A percentile compares a stretch with the other conserved stretches of the same genome.
These are phyloP conservation scores for Graphilbum ipis-grandicollis DNA, from an alignment of 2,329 filamentous ascomycete genomes.

Conservation along the genomic window DNA sequence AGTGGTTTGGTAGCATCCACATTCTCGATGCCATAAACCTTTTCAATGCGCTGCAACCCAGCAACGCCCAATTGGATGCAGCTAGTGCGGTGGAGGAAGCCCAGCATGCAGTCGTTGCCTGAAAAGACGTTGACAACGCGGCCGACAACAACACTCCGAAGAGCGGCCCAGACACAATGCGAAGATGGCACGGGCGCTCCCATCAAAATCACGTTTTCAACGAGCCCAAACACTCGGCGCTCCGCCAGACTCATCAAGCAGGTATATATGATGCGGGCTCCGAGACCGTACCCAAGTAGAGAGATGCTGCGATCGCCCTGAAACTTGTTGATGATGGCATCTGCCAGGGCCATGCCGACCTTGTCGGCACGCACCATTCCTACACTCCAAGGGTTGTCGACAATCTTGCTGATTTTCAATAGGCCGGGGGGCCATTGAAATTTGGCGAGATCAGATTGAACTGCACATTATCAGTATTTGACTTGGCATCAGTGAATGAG, in stretches of 20 bases:
- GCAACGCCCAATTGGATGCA: constrained; percentile 72
- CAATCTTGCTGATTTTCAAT: constrained; percentile 51
- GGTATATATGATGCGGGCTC: constrained; percentile 66
- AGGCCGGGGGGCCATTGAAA: constrained; percentile 40
- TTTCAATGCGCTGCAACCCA: constrained; percentile 58
- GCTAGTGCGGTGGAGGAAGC: constrained; percentile 70
- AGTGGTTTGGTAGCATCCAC: constrained; percentile 48
- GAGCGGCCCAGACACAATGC: constrained; percentile 53
- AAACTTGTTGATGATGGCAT: constrained; percentile 64
- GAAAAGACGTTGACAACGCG: constrained; percentile 85
- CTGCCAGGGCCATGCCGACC: constrained; percentile 52
- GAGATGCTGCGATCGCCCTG: constrained; percentile 72
- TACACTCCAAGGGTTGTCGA: constrained; percentile 69
- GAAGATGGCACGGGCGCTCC: constrained; percentile 65
- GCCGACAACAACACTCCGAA: constrained; percentile 65
- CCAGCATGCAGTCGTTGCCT: constrained; percentile 72
- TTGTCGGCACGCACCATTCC: constrained; percentile 65
- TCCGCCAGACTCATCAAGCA: constrained; percentile 70
- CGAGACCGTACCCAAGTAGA: constrained; percentile 67
- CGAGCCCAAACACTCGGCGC: constrained; percentile 63
- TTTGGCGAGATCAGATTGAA: neutral
- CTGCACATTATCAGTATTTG: too few species aligned
- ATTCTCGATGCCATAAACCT: constrained; percentile 50
- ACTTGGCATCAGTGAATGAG: too few species aligned
- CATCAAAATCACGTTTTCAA: constrained; percentile 76